Evolutionary conservation across 345 rosid species (phyloP).

Genomic region (rapeseed (Brassica napus)): DNA sequence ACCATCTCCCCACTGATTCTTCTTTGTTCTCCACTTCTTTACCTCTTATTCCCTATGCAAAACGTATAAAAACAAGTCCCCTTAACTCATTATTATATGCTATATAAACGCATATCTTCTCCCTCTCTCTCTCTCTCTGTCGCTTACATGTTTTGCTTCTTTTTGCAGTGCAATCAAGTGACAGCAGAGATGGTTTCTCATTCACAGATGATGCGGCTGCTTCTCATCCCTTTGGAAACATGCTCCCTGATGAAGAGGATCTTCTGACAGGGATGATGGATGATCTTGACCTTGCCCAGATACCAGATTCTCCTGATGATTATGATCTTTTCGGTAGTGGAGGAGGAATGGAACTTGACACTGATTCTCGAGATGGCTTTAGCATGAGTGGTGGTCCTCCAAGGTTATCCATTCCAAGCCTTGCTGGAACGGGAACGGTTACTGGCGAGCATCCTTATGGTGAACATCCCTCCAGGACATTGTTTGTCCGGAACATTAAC

Average conservation of each 20-base stretch:
- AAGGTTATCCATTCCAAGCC: conserved; percentile 54
- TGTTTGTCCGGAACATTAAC: conserved; percentile 79
- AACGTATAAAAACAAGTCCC: conserved; percentile 44
- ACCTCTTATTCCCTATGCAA: conserved; percentile 77
- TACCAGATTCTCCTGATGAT: conserved; percentile 71
- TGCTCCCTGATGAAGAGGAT: conserved; percentile 75
- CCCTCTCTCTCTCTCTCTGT: not conserved
- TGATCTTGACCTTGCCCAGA: conserved; percentile 60
- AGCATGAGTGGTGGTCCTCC: conserved; percentile 51
- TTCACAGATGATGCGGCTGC: conserved; percentile 43
- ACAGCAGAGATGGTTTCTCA: conserved; percentile 37
- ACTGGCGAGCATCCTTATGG: conserved; percentile 85
- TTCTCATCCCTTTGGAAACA: conserved; percentile 48
- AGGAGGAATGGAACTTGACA: conserved; percentile 80
- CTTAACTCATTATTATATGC: not conserved
- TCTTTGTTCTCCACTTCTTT: conserved; percentile 79
- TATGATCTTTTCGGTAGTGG: conserved; percentile 75
- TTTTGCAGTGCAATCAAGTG: conserved; percentile 61
- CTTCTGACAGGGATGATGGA: conserved; percentile 76
- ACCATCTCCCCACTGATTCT: conserved; percentile 54
- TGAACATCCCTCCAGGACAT: conserved; percentile 82
- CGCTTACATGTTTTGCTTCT: conserved; percentile 21
- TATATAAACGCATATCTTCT: not conserved
- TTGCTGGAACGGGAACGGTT: conserved; percentile 56
- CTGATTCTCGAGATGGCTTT: conserved; percentile 49